Evolutionary conservation across 805 yeast genomes (phyloP).

Genomic region (Grigorovia yakushimaensis): DNA sequence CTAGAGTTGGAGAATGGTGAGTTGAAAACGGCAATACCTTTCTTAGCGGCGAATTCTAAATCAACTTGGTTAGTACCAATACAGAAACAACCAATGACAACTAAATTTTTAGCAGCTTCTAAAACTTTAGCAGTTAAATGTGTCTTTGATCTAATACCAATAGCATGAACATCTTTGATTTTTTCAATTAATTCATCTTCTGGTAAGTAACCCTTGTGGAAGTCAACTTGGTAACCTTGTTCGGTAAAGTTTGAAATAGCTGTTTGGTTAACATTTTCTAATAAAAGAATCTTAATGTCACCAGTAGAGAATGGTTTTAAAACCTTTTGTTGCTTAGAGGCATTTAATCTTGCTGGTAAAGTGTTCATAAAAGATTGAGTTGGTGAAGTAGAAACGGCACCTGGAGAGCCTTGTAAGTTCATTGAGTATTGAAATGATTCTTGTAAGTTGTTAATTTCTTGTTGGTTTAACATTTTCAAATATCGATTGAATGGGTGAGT

Average conservation of each 20-base stretch:
- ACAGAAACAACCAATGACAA: slow-evolving; percentile 94
- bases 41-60: slow-evolving; percentile 79
- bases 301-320: slow-evolving; percentile 93
- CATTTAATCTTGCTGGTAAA: slow-evolving; percentile 36
- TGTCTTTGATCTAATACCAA: slow-evolving; percentile 97
- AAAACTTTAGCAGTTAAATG: slow-evolving; percentile 71
- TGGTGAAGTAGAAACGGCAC: slow-evolving; percentile 77
- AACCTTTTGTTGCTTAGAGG: slow-evolving; percentile 48
- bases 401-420: slow-evolving; percentile 43
- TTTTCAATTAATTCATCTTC: slow-evolving; percentile 93
- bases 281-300: slow-evolving; percentile 80
- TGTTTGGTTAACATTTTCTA: slow-evolving; percentile 89
- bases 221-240: slow-evolving; percentile 97
- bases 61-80: slow-evolving; percentile 98
- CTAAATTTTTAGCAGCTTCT: slow-evolving; percentile 79
- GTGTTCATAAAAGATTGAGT: slow-evolving; percentile 56
- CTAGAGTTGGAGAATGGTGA: slow-evolving; percentile 98
- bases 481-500: not conserved
- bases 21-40: slow-evolving; percentile 94
- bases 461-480: not conserved
- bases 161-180: slow-evolving; percentile 87
- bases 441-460: slow-evolving; percentile 49
- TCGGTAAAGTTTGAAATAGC: slow-evolving; percentile 75
- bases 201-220: slow-evolving; percentile 76
- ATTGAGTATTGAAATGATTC: slow-evolving; percentile 48